These are phyloP conservation scores for Plantago rigida DNA, from an alignment of 305 asterid species.

Conservation along the genomic window DNA sequence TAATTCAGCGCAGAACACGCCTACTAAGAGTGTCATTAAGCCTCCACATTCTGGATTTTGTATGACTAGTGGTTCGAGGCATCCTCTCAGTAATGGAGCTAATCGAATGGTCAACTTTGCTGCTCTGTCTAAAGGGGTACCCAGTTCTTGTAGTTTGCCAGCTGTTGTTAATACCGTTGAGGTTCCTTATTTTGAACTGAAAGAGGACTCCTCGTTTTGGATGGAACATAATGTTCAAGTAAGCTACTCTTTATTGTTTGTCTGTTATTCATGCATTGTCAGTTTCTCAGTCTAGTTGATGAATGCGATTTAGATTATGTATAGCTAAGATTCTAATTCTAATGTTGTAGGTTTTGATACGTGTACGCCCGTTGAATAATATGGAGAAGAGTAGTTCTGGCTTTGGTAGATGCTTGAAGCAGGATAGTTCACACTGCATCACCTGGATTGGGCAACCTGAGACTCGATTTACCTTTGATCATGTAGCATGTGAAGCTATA, in stretches of 20 bases:
- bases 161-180: constrained; percentile 54
- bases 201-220: constrained; percentile 90
- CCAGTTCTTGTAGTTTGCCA: constrained; percentile 39
- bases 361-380: constrained; percentile 73
- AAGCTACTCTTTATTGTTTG: constrained; percentile 25
- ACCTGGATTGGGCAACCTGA: constrained; percentile 95
- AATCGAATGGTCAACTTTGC: constrained; percentile 47
- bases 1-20: constrained; percentile 72
- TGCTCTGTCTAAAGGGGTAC: constrained; percentile 57
- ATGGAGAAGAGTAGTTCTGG: constrained; percentile 68
- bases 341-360: constrained; percentile 70
- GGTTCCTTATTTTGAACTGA: constrained; percentile 77
- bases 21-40: constrained; percentile 76
- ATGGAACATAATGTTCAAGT: constrained; percentile 96
- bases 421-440: constrained; percentile 74
- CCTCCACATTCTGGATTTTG: constrained; percentile 55
- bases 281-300: not conserved
- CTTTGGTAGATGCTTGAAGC: constrained; percentile 73
- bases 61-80: constrained; percentile 57
- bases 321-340: not conserved
- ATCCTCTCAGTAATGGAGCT: constrained; percentile 43
- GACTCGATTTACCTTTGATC: constrained; percentile 85
- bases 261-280: not conserved
- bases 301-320: constrained; percentile 1
- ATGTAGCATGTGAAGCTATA: constrained; percentile 82